These are phyloP conservation scores for Grosmannia penicillata DNA, from an alignment of 2,329 filamentous ascomycete genomes.

Conservation along the genomic window DNA sequence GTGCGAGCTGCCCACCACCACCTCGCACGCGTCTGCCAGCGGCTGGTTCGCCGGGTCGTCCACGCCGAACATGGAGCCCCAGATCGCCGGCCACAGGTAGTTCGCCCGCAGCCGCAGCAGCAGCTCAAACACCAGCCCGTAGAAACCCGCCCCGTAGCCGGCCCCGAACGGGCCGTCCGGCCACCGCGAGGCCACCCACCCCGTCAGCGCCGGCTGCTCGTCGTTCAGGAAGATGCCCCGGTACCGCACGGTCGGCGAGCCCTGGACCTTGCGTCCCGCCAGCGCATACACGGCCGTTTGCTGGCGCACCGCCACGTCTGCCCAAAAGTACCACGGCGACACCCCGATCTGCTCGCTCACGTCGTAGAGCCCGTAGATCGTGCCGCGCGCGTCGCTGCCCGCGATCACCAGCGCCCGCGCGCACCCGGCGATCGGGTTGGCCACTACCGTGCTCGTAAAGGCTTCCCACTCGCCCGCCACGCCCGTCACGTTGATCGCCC, in stretches of 20 bases:
- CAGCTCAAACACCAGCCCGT: slow-evolving; percentile 55
- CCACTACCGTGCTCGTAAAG: slow-evolving; percentile 44
- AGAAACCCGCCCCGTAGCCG: slow-evolving; percentile 47
- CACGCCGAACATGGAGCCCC: slow-evolving; percentile 57
- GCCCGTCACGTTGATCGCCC: slow-evolving; percentile 40
- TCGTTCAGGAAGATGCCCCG: slow-evolving; percentile 59
- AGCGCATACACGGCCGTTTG: slow-evolving; percentile 40
- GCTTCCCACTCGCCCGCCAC: slow-evolving; percentile 56
- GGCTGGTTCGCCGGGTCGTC: slow-evolving; percentile 56
- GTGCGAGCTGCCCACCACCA: slow-evolving; percentile 12
- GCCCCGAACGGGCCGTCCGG: slow-evolving; percentile 27
- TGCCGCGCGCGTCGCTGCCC: slow-evolving; percentile 48
- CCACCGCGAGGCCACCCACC: slow-evolving; percentile 40
- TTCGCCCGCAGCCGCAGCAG: slow-evolving; percentile 56
- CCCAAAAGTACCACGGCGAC: slow-evolving; percentile 56
- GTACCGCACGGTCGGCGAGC: slow-evolving; percentile 49
- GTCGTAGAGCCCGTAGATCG: slow-evolving; percentile 58
- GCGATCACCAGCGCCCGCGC: slow-evolving; percentile 49
- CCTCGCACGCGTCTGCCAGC: slow-evolving; percentile 38
- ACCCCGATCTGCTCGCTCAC: slow-evolving; percentile 61
- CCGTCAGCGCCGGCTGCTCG: slow-evolving; percentile 51
- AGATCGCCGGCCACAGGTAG: slow-evolving; percentile 55
- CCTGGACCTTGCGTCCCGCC: slow-evolving; percentile 37
- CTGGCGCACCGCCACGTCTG: slow-evolving; percentile 40
- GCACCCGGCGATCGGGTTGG: slow-evolving; percentile 40